Conservation (phyloP, 2,329 filamentous ascomycete species). For the Colletotrichum echinochloae region DNA sequence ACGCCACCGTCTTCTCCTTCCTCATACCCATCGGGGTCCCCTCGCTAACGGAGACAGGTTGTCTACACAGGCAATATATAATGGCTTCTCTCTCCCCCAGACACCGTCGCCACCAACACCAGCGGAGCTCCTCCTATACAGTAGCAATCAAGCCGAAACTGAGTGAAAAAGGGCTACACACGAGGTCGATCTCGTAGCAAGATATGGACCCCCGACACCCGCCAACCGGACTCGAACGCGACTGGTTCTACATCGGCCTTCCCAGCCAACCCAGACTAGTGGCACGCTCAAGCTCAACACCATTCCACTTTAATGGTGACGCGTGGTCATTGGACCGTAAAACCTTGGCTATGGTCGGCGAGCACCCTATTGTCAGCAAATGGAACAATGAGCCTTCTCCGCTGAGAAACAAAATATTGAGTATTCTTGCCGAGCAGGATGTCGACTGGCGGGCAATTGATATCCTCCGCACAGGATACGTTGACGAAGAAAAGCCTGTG, state of each 20-base stretch:
- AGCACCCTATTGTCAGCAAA: neutral
- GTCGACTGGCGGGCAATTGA: neutral
- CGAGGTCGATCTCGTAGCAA: too few relatives aligned
- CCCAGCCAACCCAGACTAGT: neutral
- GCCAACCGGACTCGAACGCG: too few relatives aligned
- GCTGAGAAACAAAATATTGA: neutral
- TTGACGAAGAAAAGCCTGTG: neutral
- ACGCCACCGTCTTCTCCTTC: too few relatives aligned
- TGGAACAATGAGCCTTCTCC: neutral
- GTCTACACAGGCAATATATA: neutral
- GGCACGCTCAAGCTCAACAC: neutral
- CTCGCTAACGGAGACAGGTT: too few relatives aligned
- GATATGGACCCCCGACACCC: too few relatives aligned
- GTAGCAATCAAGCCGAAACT: too few relatives aligned
- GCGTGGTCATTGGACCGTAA: neutral
- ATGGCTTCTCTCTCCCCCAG: neutral
- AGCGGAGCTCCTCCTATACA: neutral
- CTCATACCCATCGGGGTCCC: too few relatives aligned
- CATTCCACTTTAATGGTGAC: neutral
- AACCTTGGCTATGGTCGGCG: neutral
- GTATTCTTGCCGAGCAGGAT: neutral
- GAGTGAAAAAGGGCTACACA: neutral
- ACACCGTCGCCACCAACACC: neutral
- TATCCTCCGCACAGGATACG: neutral
- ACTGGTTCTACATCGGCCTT: neutral